A percentile compares a stretch with the other conserved stretches of the same genome.
Conservation (phyloP, 1,139 yeast species). For the Ogataea hybrid region DNA sequence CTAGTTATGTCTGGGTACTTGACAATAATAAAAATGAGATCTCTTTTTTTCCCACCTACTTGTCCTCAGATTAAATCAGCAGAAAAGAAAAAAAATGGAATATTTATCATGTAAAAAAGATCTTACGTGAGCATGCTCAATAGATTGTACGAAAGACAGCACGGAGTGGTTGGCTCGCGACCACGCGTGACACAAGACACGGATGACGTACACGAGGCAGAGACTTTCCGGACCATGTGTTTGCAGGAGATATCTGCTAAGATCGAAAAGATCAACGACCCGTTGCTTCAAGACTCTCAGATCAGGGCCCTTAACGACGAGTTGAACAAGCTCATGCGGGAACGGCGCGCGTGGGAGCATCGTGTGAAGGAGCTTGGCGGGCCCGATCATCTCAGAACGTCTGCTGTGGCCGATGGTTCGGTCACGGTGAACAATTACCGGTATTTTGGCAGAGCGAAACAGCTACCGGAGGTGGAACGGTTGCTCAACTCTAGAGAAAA, state of each 20-base stretch:
- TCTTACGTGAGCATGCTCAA: slow-evolving; percentile 41
- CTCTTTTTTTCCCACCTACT: slow-evolving; percentile 7
- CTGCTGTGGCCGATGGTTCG: slow-evolving; percentile 11
- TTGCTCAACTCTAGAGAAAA: slow-evolving; percentile 35
- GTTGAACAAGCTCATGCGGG: slow-evolving; percentile 64
- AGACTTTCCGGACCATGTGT: slow-evolving; percentile 69
- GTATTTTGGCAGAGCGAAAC: slow-evolving; percentile 83
- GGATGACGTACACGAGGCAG: slow-evolving; percentile 62
- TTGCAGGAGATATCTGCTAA: slow-evolving; percentile 62
- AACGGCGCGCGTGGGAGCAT: slow-evolving; percentile 75
- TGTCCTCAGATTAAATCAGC: slow-evolving; percentile 9
- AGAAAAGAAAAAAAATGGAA: slow-evolving; percentile 45
- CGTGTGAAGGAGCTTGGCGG: slow-evolving; percentile 71
- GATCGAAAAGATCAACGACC: slow-evolving; percentile 65
- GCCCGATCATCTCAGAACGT: slow-evolving; percentile 47
- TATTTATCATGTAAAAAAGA: slow-evolving; percentile 54
- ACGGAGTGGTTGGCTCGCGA: slow-evolving; percentile 37
- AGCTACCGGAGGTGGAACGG: slow-evolving; percentile 69
- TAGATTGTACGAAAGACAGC: slow-evolving; percentile 45
- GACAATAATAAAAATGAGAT: neutral
- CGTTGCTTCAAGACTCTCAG: slow-evolving; percentile 54
- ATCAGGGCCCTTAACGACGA: slow-evolving; percentile 76
- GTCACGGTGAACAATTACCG: slow-evolving; percentile 50
- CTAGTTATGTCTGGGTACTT: neutral
- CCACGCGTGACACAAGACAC: slow-evolving; percentile 62